Base-by-base conservation (phyloP, 2,329 filamentous ascomycete species). In the Colletotrichum sp. region DNA sequence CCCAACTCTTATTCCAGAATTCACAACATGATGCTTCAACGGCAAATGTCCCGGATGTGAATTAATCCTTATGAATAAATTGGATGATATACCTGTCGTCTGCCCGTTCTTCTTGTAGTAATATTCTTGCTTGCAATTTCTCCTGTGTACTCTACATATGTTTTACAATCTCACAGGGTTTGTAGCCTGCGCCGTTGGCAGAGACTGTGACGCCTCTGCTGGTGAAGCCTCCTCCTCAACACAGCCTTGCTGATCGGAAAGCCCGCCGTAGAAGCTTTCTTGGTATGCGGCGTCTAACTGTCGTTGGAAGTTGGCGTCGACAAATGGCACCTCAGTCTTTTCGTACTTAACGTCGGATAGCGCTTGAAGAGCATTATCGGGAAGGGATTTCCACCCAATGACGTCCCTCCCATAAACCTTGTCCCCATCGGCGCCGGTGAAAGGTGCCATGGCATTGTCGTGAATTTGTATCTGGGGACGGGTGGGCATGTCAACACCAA, bases 181-280 rank as follows among this genome's bases (percentile, higher is more conserved):
- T 13, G 43, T 48, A 16, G 43, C 43, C n/a, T 48, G 43, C 3
- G 43, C 43, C 43, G 43, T 48, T 48, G 43, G 43, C 8, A 48
- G 43, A 21, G 43, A 12, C 43, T 13, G 43, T 48, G 43, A 21
- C 43, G 21, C 43, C 18, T 48, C 43, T 48, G 18, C 6, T 21
- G 43, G 43, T 48, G n/a, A 4, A 5, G 36, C 36, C 9, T 48
- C 38, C 38, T 43, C n/a, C 43, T 48, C n/a, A 21, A 48, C 3
- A 21, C n/a, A 48, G 6, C 43, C n/a, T 48, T 48, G 43, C 43
- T 48, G 43, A 13, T 58, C 55, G 18, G 16, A 28, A 24, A 58
- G 26, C 26, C 55, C 55, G 26, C 55, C 55, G 55, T 58, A 58
- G 18, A 58, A 58, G 55, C 55, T 58, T 18, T 58, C 55, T 58